Conservation (phyloP, 2,329 filamentous ascomycete species). For the Huntiella decipiens region DNA sequence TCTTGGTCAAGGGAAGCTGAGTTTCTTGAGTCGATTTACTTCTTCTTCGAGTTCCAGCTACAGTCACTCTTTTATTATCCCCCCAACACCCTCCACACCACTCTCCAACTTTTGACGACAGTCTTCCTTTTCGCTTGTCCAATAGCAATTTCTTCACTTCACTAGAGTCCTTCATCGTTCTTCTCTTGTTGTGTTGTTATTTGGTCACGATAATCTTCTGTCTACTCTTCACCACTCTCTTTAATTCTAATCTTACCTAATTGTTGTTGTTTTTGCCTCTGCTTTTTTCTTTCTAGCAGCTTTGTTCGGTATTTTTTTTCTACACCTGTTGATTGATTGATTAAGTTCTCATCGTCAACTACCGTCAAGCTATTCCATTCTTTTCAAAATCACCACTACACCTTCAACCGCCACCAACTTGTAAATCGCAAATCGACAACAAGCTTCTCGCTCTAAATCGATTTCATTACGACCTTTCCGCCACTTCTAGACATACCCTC, state of each 20-base stretch:
- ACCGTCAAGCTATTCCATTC: conserved; percentile 15
- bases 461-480: no score
- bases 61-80: conserved; percentile 10
- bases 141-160: conserved; percentile 1
- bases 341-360: conserved; percentile 7
- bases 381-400: conserved; percentile 4
- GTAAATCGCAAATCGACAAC: not conserved
- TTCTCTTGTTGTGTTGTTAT: conserved; percentile 3
- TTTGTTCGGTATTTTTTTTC: conserved; percentile 3
- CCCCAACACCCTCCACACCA: not conserved
- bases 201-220: conserved; percentile 1
- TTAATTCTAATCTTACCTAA: conserved; percentile 12
- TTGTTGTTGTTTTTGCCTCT: conserved; percentile 1
- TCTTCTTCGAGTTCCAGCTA: conserved; percentile 12
- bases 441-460: no score
- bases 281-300: conserved; percentile 1
- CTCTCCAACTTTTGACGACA: conserved; percentile 25
- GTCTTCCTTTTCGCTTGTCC: not conserved
- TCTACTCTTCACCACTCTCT: conserved; percentile 10
- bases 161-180: conserved; percentile 1
- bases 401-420: conserved; percentile 12
- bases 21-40: conserved; percentile 11
- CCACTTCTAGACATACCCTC: no score
- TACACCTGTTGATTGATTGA: conserved; percentile 3
- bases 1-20: conserved; percentile 11